These are phyloP conservation scores for Beta macrorhiza DNA, from an alignment of 179 eudicot species.

Conservation along the genomic window DNA sequence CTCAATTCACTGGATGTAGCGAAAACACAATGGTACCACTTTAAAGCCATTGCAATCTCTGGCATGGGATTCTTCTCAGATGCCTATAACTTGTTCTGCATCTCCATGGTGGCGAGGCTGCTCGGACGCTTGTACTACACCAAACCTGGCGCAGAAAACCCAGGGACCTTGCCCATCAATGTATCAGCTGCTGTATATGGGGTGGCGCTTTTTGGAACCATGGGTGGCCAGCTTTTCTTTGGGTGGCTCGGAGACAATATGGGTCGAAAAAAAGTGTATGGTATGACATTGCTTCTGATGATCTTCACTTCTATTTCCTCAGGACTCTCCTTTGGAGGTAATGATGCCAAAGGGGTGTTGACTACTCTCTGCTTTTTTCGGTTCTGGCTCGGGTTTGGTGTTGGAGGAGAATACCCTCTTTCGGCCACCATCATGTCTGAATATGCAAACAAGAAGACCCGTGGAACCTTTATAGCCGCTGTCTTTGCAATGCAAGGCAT, in stretches of 20 bases:
- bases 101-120: slow-evolving; percentile 39
- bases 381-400: slow-evolving; percentile 56
- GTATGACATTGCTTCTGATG: slow-evolving; percentile 44
- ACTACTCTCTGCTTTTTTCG: slow-evolving; percentile 47
- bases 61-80: background rate
- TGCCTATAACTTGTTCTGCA: slow-evolving; percentile 43
- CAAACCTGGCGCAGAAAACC: slow-evolving; percentile 19
- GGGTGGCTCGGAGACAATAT: slow-evolving; percentile 58
- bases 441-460: slow-evolving; percentile 52
- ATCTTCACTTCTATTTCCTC: slow-evolving; percentile 35
- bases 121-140: slow-evolving; percentile 46
- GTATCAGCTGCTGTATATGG: slow-evolving; percentile 40
- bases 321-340: slow-evolving; percentile 38
- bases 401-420: slow-evolving; percentile 58
- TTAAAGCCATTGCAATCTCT: background rate
- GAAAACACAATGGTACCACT: background rate
- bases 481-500: slow-evolving; percentile 61
- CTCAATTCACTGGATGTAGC: background rate
- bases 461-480: slow-evolving; percentile 48
- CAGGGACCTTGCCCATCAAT: slow-evolving; percentile 37
- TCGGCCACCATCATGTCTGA: slow-evolving; percentile 61
- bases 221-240: slow-evolving; percentile 48
- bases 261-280: slow-evolving; percentile 45
- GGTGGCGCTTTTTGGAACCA: slow-evolving; percentile 47
- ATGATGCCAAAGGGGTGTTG: slow-evolving; percentile 33